These are phyloP conservation scores for Suillus weaverae DNA, from an alignment of 768 basidiomycete species.

Conservation along the genomic window DNA sequence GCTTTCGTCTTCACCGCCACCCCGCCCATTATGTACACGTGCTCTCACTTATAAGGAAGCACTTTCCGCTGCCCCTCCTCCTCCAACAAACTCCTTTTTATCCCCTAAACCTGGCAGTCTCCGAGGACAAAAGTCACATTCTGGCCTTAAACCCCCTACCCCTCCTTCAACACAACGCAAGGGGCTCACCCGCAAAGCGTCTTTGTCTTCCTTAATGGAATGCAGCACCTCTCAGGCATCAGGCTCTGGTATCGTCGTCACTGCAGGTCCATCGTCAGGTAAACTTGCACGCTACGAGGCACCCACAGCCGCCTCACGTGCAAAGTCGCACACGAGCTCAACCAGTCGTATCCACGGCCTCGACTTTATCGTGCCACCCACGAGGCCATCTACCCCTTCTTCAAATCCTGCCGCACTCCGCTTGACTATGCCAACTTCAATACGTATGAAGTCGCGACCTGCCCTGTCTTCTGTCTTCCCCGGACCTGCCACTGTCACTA, in stretches of 20 bases:
- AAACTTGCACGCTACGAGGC: constrained; percentile 64
- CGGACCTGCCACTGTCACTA: constrained; percentile 35
- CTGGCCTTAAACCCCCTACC: constrained; percentile 74
- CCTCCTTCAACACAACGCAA: constrained; percentile 64
- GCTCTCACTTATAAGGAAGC: constrained; percentile 61
- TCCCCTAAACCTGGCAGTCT: constrained; percentile 71
- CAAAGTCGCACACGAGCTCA: constrained; percentile 67
- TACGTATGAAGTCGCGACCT: constrained; percentile 71
- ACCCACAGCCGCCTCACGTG: constrained; percentile 79
- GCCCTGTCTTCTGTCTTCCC: constrained; percentile 78
- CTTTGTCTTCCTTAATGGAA: constrained; percentile 74
- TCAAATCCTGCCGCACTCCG: constrained; percentile 75
- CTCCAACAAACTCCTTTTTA: constrained; percentile 57
- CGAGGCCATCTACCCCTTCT: constrained; percentile 78
- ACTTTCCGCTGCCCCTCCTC: constrained; percentile 48
- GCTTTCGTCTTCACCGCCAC: constrained; percentile 69
- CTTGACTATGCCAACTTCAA: constrained; percentile 85
- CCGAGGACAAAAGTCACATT: constrained; percentile 82
- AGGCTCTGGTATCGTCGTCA: constrained; percentile 47
- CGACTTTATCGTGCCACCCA: constrained; percentile 73
- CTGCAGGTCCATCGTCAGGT: constrained; percentile 35
- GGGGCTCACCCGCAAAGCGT: constrained; percentile 69
- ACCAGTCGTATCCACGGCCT: constrained; percentile 56
- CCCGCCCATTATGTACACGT: constrained; percentile 47
- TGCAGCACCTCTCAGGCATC: constrained; percentile 52